Conservation (phyloP, 805 yeast genomes). For the Kluyveromyces dobzhanskii region DNA sequence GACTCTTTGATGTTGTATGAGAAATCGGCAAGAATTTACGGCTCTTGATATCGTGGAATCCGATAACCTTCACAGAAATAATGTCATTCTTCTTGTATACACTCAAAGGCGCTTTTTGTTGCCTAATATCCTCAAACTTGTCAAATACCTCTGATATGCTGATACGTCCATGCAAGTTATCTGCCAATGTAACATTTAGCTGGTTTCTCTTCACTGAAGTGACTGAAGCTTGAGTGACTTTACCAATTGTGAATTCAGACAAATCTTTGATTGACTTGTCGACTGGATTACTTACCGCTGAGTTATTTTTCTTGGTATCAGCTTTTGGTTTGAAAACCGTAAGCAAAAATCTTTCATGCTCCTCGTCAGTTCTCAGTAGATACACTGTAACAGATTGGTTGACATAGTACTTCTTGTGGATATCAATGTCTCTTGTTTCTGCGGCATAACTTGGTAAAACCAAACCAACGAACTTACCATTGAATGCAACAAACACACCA, state of each 20-base stretch:
- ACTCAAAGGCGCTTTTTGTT: slow-evolving; percentile 49
- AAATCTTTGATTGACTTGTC: slow-evolving; percentile 42
- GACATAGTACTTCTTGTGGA: slow-evolving; percentile 44
- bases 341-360: slow-evolving; percentile 60
- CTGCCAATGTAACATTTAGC: slow-evolving; percentile 67
- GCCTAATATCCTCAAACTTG: slow-evolving; percentile 42
- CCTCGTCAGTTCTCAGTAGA: slow-evolving; percentile 61
- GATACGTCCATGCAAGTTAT: slow-evolving; percentile 69
- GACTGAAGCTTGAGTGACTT: slow-evolving; percentile 48
- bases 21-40: slow-evolving; percentile 62
- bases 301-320: slow-evolving; percentile 8
- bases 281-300: slow-evolving; percentile 44
- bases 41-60: slow-evolving; percentile 63
- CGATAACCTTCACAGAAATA: slow-evolving; percentile 60
- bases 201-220: slow-evolving; percentile 63
- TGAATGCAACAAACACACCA: slow-evolving; percentile 81
- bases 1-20: slow-evolving; percentile 45
- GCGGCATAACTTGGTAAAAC: slow-evolving; percentile 68
- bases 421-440: slow-evolving; percentile 43
- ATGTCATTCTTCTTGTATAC: slow-evolving; percentile 50
- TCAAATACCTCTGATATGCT: slow-evolving; percentile 67
- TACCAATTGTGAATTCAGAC: slow-evolving; percentile 53
- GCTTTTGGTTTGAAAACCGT: slow-evolving; percentile 40
- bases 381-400: slow-evolving; percentile 67
- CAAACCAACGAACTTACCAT: slow-evolving; percentile 72